Percentiles rank a stretch among this genome's conserved stretches.
Conservation (phyloP, 371 early-diverging fungal species). For the Smittium culicis region DNA sequence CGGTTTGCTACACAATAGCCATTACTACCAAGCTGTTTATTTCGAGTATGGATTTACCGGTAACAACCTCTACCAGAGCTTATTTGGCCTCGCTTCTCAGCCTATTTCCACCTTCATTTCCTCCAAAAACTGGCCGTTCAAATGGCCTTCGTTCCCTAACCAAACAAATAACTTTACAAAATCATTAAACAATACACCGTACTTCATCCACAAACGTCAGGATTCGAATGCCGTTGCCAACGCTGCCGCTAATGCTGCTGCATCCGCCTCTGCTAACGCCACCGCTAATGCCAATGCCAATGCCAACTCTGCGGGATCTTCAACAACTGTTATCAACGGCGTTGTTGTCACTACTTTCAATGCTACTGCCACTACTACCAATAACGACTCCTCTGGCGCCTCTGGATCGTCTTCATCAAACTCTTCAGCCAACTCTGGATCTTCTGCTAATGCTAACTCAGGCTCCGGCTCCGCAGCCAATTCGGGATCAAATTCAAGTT, state of each 20-base stretch:
- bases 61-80: constrained; percentile 21
- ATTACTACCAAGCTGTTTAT: constrained; percentile 31
- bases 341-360: not conserved
- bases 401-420: not conserved
- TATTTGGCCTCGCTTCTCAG: constrained; percentile 16
- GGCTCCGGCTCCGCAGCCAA: no score
- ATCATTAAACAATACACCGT: no score
- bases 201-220: not conserved
- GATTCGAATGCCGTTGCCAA: constrained; percentile 5
- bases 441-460: not conserved
- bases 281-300: not conserved
- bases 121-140: constrained; percentile 31
- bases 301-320: constrained; percentile 7
- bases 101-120: constrained; percentile 22
- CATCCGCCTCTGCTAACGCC: constrained; percentile 11
- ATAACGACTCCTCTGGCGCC: not conserved
- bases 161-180: not conserved
- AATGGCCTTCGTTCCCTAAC: constrained; percentile 28
- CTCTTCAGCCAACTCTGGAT: not conserved
- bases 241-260: constrained; percentile 13
- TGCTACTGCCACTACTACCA: not conserved
- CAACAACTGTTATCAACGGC: not conserved
- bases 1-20: constrained; percentile 26
- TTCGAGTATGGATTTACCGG: constrained; percentile 34
- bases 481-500: not conserved